phyloP scores from a whole-genome alignment of 1,284 basidiomycete species.

The Filobasidium uniguttulatum region DNA sequence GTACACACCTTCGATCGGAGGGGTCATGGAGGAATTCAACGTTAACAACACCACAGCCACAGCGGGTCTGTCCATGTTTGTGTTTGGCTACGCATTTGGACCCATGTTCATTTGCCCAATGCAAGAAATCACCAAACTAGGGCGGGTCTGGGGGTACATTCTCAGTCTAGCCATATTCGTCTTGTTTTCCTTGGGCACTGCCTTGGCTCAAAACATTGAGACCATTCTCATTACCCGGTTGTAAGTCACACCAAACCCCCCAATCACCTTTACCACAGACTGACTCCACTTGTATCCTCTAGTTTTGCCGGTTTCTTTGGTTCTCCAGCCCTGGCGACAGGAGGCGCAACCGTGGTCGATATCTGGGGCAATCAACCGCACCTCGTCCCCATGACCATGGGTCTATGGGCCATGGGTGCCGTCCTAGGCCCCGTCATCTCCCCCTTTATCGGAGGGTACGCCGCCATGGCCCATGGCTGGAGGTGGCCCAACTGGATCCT shows the following conservation, averaged over 20 bases:
- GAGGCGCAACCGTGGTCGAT: constrained; percentile 19
- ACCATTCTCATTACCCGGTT: constrained; percentile 27
- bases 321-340: constrained; percentile 27
- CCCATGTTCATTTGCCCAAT: constrained; percentile 21
- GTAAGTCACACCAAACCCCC: too few relatives aligned
- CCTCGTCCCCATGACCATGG: constrained; percentile 21
- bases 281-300: too few relatives aligned
- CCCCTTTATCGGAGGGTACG: constrained; percentile 18
- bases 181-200: constrained; percentile 29
- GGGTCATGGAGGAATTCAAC: constrained; percentile 19
- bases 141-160: constrained; percentile 28
- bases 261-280: too few relatives aligned
- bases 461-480: constrained; percentile 24
- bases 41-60: constrained; percentile 17
- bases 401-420: constrained; percentile 22
- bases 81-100: constrained; percentile 22
- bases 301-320: constrained; percentile 29
- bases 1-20: constrained; percentile 43
- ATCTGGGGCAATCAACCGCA: constrained; percentile 7
- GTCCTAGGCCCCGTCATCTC: constrained; percentile 21
- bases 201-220: constrained; percentile 27
- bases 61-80: constrained; percentile 22
- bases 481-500: constrained; percentile 25
- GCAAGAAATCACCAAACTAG: constrained; percentile 25
- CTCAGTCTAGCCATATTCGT: constrained; percentile 29